Evolutionary conservation across 176 grass and related monocot genomes (phyloP), one percentile per base, ranked within the genome.

Genomic region (Ensete glaucum): DNA sequence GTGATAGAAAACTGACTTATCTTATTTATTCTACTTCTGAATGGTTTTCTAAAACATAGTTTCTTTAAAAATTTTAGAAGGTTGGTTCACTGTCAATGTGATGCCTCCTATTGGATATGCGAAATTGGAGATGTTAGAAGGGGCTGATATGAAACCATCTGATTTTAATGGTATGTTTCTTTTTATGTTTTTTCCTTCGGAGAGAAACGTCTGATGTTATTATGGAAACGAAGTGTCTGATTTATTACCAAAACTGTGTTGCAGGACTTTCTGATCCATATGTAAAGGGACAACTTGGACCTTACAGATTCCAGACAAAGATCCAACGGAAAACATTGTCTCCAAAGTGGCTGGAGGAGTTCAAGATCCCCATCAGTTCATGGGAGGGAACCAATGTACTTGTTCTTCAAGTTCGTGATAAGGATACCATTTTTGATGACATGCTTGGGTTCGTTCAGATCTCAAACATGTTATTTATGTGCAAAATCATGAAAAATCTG

Each of bases 391-490:
- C 70, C 65, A 93, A 99, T 73, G 77, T 87, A 81, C 95, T 98
- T 84, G 64, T 52, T 56, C 80, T 99, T 59, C 74, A 89, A 87
- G 87, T 99, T 81, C 85, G 80, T 76, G 90, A 94, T 65, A 99
- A 99, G 82, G 95, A 98, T 68, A 84, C 50, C 74, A 84, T 98
- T 84, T 93, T 91, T 82, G 95, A 98, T 84, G 95, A 98, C 78
- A 85, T 77, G 2, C 88, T 98, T 78, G 95, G 95, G 95, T 98
- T 80, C 62, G 82, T 87, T 85, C 16, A 16, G 11, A 76, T 54
- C 48, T 75, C 15, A 23, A 2, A 78, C 7, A 29, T 77, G 12
- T 54, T 54, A 14, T n/a, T 43, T 27, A 19, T 69, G 14, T 69
- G 5, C 20, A 73, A 55, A 54, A 19, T 43, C 34, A 43, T 43